These are phyloP conservation scores for Bipolaris sorokiniana DNA, from an alignment of 2,329 filamentous ascomycete genomes.

Conservation along the genomic window DNA sequence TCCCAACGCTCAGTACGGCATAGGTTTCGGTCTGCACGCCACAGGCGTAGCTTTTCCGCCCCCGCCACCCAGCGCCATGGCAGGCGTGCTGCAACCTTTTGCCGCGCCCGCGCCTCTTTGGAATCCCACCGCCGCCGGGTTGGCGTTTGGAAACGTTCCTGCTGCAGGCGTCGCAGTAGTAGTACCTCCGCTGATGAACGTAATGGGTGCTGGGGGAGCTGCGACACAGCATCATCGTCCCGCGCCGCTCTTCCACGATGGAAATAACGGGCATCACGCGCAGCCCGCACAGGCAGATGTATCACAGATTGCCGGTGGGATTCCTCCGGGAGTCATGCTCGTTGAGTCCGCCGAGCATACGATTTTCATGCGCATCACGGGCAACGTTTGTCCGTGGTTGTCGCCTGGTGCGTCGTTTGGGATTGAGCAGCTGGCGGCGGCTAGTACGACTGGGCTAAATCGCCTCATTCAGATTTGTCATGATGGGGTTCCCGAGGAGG, in stretches of 20 bases:
- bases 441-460: slow-evolving; percentile 35
- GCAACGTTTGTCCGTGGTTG: slow-evolving; percentile 39
- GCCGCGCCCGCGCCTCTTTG: slow-evolving; percentile 34
- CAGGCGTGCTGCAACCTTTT: slow-evolving; percentile 31
- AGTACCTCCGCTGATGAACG: slow-evolving; percentile 20
- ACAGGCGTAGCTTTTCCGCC: slow-evolving; percentile 34
- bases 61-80: slow-evolving; percentile 31
- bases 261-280: slow-evolving; percentile 25
- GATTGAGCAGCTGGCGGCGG: slow-evolving; percentile 34
- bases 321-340: slow-evolving; percentile 34
- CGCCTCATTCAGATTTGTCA: slow-evolving; percentile 40
- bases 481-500: slow-evolving; percentile 21
- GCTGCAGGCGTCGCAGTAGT: slow-evolving; percentile 13
- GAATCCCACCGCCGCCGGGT: slow-evolving; percentile 21
- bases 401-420: slow-evolving; percentile 32
- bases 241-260: slow-evolving; percentile 30
- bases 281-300: slow-evolving; percentile 35
- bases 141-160: slow-evolving; percentile 35
- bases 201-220: slow-evolving; percentile 17
- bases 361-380: slow-evolving; percentile 37
- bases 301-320: slow-evolving; percentile 34
- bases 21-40: slow-evolving; percentile 35
- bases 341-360: slow-evolving; percentile 35
- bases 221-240: slow-evolving; percentile 26
- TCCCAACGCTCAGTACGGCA: slow-evolving; percentile 32